Evolutionary conservation across 129 eudicot species (phyloP).

Genomic region (Pseudognaphalium luteoalbum): DNA sequence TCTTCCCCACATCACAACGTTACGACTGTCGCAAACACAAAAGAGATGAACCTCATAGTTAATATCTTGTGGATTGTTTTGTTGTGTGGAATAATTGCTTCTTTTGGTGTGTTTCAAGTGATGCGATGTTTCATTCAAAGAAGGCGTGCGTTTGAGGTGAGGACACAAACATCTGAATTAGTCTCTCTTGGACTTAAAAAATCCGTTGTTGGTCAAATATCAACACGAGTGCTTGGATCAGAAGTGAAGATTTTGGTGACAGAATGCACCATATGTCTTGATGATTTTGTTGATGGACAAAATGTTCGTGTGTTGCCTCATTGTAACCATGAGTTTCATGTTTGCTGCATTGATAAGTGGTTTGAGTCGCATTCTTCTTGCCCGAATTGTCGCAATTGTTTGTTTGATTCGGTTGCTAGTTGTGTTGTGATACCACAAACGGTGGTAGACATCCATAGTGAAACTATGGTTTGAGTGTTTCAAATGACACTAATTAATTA

Average conservation of each 20-base stretch:
- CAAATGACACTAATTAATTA: neutral
- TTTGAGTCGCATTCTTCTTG: slow-evolving; percentile 53
- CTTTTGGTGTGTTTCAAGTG: slow-evolving; percentile 34
- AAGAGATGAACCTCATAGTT: slow-evolving; percentile 26
- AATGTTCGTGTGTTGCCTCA: slow-evolving; percentile 49
- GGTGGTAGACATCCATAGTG: neutral
- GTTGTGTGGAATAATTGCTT: slow-evolving; percentile 26
- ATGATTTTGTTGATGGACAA: slow-evolving; percentile 56
- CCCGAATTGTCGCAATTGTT: slow-evolving; percentile 56
- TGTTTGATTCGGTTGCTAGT: slow-evolving; percentile 23
- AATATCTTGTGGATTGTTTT: slow-evolving; percentile 34
- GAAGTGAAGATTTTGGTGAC: slow-evolving; percentile 23
- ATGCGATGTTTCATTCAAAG: slow-evolving; percentile 8
- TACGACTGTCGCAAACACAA: slow-evolving; percentile 16
- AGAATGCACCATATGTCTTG: slow-evolving; percentile 57
- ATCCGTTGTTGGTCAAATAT: slow-evolving; percentile 32
- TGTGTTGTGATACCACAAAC: neutral
- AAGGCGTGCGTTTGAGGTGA: slow-evolving; percentile 1
- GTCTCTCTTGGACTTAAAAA: slow-evolving; percentile 46
- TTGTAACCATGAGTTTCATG: slow-evolving; percentile 56
- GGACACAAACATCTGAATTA: slow-evolving; percentile 4
- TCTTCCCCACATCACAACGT: slow-evolving; percentile 21
- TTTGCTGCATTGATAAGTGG: slow-evolving; percentile 57
- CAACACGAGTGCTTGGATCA: slow-evolving; percentile 41
- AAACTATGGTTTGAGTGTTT: slow-evolving; percentile 17